Evolutionary conservation across 495 filamentous ascomycete genomes (phyloP), one percentile per base, ranked within the genome.

Genomic region (Penicillium verhagenii): DNA sequence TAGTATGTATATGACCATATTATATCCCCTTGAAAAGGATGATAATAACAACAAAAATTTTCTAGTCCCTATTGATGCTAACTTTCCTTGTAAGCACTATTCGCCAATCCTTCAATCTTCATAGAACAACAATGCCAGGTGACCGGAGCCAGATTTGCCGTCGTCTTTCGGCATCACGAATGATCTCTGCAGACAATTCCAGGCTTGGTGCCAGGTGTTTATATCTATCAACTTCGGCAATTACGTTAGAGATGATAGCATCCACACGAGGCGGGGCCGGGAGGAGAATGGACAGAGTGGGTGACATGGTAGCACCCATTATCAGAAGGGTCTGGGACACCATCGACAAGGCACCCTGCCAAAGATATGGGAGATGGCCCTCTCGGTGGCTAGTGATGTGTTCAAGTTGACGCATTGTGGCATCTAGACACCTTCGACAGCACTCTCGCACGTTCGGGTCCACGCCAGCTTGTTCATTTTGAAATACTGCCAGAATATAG

Each of bases 221-320:
- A 69, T 89, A 87, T 53, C 82, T 76, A 63, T 87, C 85, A 16
- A 90, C 83, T 66, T 91, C 89, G 59, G 79, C 73, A 37, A 90
- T 82, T 18, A 91, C 88, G 39, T 85, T 80, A 58, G 83, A 82
- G 72, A 92, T 90, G 59, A 92, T 88, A 31, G 79, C 75, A 64
- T 92, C 86, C 48, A 91, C 83, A 50, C 80, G 75, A 13, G 76
- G 67, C 9, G 81, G 71, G 7, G 85, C 82, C 45, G 87, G 83
- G 16, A 92, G 80, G 20, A 91, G 79, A 37, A 73, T 77, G 11
- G 82, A 83, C 9, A 92, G 79, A 7, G 84, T 83, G 10, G 83
- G 85, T n/a, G 85, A 89, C 85, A 92, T 89, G 16, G 85, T 91
- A 46, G 88, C 88, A 6, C 88, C 88, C 89, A 92, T 92, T 31